A percentile compares a stretch with the other conserved stretches of the same genome.
These are phyloP conservation scores for Caryopteris hybrid DNA, from an alignment of 305 asterid genomes.

Conservation along the genomic window DNA sequence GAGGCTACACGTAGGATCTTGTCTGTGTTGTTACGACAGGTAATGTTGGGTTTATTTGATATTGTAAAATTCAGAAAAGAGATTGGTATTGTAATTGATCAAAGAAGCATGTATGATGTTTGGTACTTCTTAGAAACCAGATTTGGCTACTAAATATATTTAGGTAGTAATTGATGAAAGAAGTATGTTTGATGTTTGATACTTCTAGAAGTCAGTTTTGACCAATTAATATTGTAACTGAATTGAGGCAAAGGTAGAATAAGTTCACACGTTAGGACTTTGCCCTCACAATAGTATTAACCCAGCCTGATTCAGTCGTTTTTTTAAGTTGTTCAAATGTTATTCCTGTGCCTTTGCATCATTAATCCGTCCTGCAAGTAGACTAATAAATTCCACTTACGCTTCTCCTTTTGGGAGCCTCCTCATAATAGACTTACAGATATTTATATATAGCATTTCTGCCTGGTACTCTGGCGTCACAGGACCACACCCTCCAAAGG, in stretches of 20 bases:
- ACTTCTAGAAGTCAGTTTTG: background rate
- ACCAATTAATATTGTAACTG: background rate
- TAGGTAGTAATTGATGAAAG: background rate
- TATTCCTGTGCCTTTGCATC: background rate
- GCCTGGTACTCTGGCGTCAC: background rate
- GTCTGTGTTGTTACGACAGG: constrained; percentile 94
- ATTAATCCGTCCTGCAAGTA: background rate
- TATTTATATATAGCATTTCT: background rate
- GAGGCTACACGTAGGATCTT: constrained; percentile 94
- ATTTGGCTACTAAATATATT: background rate
- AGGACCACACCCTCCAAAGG: too few relatives aligned
- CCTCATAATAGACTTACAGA: background rate
- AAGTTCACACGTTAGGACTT: background rate
- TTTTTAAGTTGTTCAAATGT: background rate
- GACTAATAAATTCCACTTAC: background rate
- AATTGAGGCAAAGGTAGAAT: background rate
- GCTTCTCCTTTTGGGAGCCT: background rate
- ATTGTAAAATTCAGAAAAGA: background rate
- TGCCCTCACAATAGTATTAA: background rate
- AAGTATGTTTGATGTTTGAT: background rate
- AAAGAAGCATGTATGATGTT: constrained; percentile 6
- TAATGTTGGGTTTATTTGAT: constrained; percentile 27
- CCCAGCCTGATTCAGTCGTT: background rate
- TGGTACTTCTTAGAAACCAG: background rate
- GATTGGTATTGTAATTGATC: background rate